Base-by-base conservation (phyloP, 2,329 filamentous ascomycete genomes). In the Immersiporthe knoxdaviesiana region DNA sequence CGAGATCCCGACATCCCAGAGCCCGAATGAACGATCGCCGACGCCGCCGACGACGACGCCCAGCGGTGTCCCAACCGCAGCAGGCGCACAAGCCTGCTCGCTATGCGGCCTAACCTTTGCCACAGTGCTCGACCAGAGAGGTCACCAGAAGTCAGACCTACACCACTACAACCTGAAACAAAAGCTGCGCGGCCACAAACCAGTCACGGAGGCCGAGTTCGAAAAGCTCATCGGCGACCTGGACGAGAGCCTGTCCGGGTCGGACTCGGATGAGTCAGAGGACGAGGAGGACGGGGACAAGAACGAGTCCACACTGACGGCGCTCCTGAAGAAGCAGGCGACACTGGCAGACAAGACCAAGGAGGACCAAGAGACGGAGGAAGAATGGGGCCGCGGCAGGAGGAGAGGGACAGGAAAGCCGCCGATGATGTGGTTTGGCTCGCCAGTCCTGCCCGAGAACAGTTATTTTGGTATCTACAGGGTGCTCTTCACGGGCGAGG, bases 91-190 rank as follows among this genome's bases (percentile, higher is more conserved):
- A 69, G 87, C 93, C 18, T 99, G 96, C 78, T 89, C 90, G 0
- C 84, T 98, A 5, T 99, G 96, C 80, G 84, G 85, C 52, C 84
- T 94, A 50, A 83, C 86, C 6, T 97, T 97, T 75, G 76, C 84
- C 41, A 90, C 85, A 12, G 85, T 97, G 10, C 85, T 89, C 71
- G 95, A 98, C 71, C 95, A 98, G 77, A 88, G 93, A 71, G 87
- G 88, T 70, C 96, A 99, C 80, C 89, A 93, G 69, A 92, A 92
- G 75, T 97, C 95, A 12, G 96, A 99, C 76, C 85, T 97, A 63
- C 96, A 99, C 79, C 88, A 91, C 73, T 99, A 97, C 81, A 99
- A 99, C 78, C 81, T 98, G 71, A 98, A 97, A 80, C 92, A 95
- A 77, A 97, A 93, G 82, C 82, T 97, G 68, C 89, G 93, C 61